Evolutionary conservation across 1,284 basidiomycete species (phyloP).

Genomic region (Apiotrichum mycotoxinovorans): DNA sequence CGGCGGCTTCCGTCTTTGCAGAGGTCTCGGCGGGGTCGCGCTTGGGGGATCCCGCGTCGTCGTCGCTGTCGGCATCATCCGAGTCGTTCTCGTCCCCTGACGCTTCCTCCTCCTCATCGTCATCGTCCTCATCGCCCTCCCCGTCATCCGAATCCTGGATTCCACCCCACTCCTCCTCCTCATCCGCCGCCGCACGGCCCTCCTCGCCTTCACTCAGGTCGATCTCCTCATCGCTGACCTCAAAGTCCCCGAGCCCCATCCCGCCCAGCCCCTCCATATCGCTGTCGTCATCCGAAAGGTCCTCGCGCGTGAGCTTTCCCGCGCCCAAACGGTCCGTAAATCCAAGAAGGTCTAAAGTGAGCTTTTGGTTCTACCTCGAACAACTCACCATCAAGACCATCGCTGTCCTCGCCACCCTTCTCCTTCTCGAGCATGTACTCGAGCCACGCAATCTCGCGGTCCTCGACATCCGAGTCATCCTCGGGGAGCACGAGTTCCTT

Average conservation of each 20-base stretch:
- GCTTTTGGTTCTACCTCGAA: constrained; percentile 27
- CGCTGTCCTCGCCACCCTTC: constrained; percentile 50
- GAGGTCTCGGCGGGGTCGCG: background rate
- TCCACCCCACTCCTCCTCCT: constrained; percentile 8
- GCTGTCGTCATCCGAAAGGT: constrained; percentile 7
- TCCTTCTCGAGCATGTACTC: constrained; percentile 63
- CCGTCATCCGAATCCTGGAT: constrained; percentile 11
- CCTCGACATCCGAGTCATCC: constrained; percentile 57
- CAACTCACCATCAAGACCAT: constrained; percentile 61
- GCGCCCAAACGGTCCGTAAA: constrained; percentile 25
- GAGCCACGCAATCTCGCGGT: constrained; percentile 70
- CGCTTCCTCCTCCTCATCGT: constrained; percentile 24
- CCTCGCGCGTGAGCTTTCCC: constrained; percentile 32
- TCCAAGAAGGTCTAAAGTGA: constrained; percentile 54
- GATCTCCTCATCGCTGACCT: constrained; percentile 9
- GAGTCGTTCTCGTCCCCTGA: background rate
- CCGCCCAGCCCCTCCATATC: background rate
- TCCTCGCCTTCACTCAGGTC: constrained; percentile 10
- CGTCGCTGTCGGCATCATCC: constrained; percentile 20
- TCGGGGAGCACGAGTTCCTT: constrained; percentile 39
- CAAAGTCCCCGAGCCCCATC: constrained; percentile 10
- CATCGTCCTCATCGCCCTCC: constrained; percentile 9
- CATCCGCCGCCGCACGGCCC: background rate
- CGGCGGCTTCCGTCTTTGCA: constrained; percentile 4
- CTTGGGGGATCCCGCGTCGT: background rate